Base-by-base conservation (phyloP, 2,329 filamentous ascomycete species). In the Pseudogymnoascus verrucosus region DNA sequence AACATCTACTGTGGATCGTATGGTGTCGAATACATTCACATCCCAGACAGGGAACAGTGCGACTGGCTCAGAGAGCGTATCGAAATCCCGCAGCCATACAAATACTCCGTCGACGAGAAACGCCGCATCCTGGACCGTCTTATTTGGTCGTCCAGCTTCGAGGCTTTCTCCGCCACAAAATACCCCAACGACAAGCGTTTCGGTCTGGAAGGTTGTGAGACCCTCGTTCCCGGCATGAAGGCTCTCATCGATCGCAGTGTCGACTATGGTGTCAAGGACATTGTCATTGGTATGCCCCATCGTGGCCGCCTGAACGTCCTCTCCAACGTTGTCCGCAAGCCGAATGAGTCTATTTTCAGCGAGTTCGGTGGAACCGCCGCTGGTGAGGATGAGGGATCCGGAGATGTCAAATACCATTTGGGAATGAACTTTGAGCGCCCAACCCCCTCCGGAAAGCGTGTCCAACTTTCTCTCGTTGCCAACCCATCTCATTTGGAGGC, bases 401-500 rank as follows among this genome's bases (percentile, higher is more conserved):
- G 95, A 72, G 95, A 99, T 76, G 95, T 99, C 78, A 99, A 99
- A 80, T 99, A 99, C 81, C 95, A 99, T 81, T 82, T 99, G 73
- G 95, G 95, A 75, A 99, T 99, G 95, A 99, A 99, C 83, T 99
- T 99, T 71, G 95, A 99, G 82, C 91, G 95, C 67, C 95, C 95
- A 63, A 99, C 95, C 8, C 95, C 95, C 65, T 98, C 93, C 47
- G 95, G 95, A 72, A 98, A 98, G 85, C 95, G 95, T 68, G 95
- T 99, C n/a, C 95, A 99, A 81, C 87, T 99, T 63, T 99, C 95
- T 66, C 86, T 99, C 61, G 95, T 99, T 65, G 95, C 95, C 79
- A 99, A 99, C 78, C 95, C 95, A 40, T 99, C 95, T 64, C 95
- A 99, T 83, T 81, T 99, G 73, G 95, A 99, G 79, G 95, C 95